A percentile compares a stretch with the other conserved stretches of the same genome.
Evolutionary conservation across 2,329 filamentous ascomycete genomes (phyloP).

Genomic region (Hirsutella rhossiliensis): DNA sequence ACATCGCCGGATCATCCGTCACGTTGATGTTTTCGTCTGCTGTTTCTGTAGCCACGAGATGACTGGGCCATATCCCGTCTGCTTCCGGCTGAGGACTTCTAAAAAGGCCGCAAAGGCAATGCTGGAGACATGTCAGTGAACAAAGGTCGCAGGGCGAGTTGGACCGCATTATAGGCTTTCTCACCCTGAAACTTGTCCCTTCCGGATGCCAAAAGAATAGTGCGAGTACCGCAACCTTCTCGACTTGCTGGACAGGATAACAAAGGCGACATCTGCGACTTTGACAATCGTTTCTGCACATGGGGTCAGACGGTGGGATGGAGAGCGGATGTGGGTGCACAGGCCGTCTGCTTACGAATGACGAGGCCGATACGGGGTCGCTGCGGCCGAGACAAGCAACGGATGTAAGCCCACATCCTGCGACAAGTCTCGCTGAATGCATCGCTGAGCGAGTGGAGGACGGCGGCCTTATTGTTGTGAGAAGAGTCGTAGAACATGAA

Average conservation of each 20-base stretch:
- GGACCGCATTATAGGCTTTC: constrained; percentile 14
- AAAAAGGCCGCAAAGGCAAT: constrained; percentile 60
- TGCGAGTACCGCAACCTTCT: constrained; percentile 31
- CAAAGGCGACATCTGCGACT: constrained; percentile 50
- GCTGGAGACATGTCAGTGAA: constrained; percentile 24
- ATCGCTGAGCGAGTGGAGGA: constrained; percentile 63
- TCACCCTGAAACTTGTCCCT: constrained; percentile 49
- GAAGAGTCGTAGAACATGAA: constrained; percentile 71
- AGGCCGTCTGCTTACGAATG: constrained; percentile 36
- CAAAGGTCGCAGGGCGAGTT: background rate
- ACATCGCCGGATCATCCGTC: background rate
- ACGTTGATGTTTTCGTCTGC: constrained; percentile 14
- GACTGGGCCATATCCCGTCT: constrained; percentile 53
- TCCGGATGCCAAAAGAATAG: constrained; percentile 48
- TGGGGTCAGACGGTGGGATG: background rate
- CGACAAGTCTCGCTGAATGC: constrained; percentile 67
- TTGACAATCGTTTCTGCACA: constrained; percentile 49
- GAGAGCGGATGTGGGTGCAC: background rate
- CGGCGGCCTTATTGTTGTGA: constrained; percentile 59
- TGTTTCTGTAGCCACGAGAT: constrained; percentile 55
- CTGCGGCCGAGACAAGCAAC: constrained; percentile 42
- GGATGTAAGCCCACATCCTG: constrained; percentile 55
- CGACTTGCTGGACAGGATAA: constrained; percentile 47
- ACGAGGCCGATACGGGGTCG: constrained; percentile 50
- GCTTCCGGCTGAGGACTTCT: constrained; percentile 55